Evolutionary conservation across 2,329 filamentous ascomycete species (phyloP), one percentile per base, ranked within the genome.

Genomic region (Chaetomiaceae sp.): DNA sequence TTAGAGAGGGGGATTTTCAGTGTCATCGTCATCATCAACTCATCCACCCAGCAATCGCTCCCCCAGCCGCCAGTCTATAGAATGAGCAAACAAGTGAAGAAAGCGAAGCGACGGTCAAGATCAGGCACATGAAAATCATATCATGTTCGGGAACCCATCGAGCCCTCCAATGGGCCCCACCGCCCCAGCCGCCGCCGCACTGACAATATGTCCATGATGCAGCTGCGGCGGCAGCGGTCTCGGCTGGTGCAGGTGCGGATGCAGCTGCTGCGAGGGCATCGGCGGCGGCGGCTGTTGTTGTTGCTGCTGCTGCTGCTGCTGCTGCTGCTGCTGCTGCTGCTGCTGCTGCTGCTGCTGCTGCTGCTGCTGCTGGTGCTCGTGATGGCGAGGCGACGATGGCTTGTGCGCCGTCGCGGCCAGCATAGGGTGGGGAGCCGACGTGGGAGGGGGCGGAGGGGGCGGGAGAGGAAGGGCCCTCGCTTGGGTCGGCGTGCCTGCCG

Each of bases 121-220:
- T 14, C 18, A 39, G 22, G 24, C 9, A 30, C 38, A 34, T 35
- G 22, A 6, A 33, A 20, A 42, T 65, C 60, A 74, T 55, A 74
- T 74, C 71, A 75, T 74, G 45, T 70, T 73, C 12, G 67, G 60
- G 26, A 70, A 58, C 24, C 65, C 65, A 27, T 73, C 65, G 33
- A 69, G 30, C 56, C 4, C 65, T 58, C 33, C 57, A 17, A 47
- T 22, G 3, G 38, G 33, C 12, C 43, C 43, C 3, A 49, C 40
- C 2, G 51, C 62, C n/a, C n/a, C n/a, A n/a, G n/a, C n/a, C n/a
- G n/a, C n/a, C n/a, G n/a, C n/a, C n/a, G n/a, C n/a, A n/a, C n/a
- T n/a, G n/a, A n/a, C n/a, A n/a, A n/a, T n/a, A n/a, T n/a, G n/a
- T n/a, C n/a, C n/a, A n/a, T 18, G 60, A 57, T 2, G 57, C 56